These are phyloP conservation scores for Lichtheimia ramosa DNA, from an alignment of 371 early-diverging fungal species.

Conservation along the genomic window DNA sequence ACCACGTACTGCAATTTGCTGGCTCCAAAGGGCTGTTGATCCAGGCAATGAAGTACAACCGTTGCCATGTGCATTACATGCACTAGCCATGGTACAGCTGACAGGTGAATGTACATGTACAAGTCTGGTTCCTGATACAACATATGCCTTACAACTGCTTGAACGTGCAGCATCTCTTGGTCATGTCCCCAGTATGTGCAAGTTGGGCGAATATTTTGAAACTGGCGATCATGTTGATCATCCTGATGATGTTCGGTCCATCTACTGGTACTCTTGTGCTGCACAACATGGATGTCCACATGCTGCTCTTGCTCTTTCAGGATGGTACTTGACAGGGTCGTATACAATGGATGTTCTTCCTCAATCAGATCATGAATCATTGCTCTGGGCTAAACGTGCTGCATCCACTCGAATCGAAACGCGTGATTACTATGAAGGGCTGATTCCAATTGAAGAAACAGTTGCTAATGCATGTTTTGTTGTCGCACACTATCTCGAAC, in stretches of 20 bases:
- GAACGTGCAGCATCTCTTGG: conserved; percentile 85
- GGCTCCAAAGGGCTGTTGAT: conserved; percentile 89
- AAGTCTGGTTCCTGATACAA: conserved; percentile 68
- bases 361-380: conserved; percentile 85
- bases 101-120: conserved; percentile 59
- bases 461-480: conserved; percentile 81
- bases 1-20: conserved; percentile 88
- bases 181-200: conserved; percentile 88
- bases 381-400: conserved; percentile 67
- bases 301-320: conserved; percentile 80
- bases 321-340: conserved; percentile 89
- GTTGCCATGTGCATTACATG: conserved; percentile 85
- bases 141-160: conserved; percentile 83
- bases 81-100: conserved; percentile 85
- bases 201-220: conserved; percentile 91
- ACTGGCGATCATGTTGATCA: conserved; percentile 80
- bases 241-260: conserved; percentile 82
- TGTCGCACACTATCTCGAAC: conserved; percentile 78
- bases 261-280: conserved; percentile 93
- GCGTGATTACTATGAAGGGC: conserved; percentile 12
- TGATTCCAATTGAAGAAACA: background rate
- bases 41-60: conserved; percentile 71
- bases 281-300: conserved; percentile 83
- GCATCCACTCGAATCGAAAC: conserved; percentile 33
- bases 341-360: conserved; percentile 59